Percentiles rank a stretch among this genome's conserved stretches.
phyloP scores from a whole-genome alignment of 2,329 filamentous ascomycete genomes.

The Fusarium coicis region DNA sequence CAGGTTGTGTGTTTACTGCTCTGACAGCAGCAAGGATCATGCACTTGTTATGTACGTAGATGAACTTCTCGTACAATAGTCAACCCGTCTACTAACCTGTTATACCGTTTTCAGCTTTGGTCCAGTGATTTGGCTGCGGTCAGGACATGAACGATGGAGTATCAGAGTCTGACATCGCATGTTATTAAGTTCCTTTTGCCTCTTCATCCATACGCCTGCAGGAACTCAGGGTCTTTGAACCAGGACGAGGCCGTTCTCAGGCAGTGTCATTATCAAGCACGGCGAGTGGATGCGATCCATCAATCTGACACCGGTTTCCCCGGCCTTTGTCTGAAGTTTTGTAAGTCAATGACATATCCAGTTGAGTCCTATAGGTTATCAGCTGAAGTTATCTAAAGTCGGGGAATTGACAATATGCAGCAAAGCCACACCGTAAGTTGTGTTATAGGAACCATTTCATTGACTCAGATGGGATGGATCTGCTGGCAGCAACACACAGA shows the following conservation, averaged over 20 bases:
- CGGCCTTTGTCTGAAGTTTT: conserved; percentile 9
- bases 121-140: conserved; percentile 13
- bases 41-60: conserved; percentile 6
- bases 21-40: conserved; percentile 15
- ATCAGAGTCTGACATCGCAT: conserved; percentile 24
- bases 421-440: conserved; percentile 24
- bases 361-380: conserved; percentile 7
- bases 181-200: conserved; percentile 28
- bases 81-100: conserved; percentile 17
- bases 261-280: conserved; percentile 14
- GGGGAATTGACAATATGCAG: conserved; percentile 4
- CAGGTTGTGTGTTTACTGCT: conserved; percentile 4
- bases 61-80: conserved; percentile 18
- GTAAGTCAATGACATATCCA: not conserved
- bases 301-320: conserved; percentile 18
- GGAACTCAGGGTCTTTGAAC: conserved; percentile 19
- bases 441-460: not conserved
- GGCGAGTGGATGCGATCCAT: conserved; percentile 20
- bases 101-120: conserved; percentile 23
- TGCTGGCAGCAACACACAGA: conserved; percentile 8
- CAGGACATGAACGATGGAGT: conserved; percentile 28
- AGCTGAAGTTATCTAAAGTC: conserved; percentile 11
- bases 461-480: conserved; percentile 16
- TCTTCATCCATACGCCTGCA: conserved; percentile 5
- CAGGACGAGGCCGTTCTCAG: conserved; percentile 13